Base-by-base conservation (phyloP, 495 filamentous ascomycete genomes). In the Annulohypoxylon moriforme region DNA sequence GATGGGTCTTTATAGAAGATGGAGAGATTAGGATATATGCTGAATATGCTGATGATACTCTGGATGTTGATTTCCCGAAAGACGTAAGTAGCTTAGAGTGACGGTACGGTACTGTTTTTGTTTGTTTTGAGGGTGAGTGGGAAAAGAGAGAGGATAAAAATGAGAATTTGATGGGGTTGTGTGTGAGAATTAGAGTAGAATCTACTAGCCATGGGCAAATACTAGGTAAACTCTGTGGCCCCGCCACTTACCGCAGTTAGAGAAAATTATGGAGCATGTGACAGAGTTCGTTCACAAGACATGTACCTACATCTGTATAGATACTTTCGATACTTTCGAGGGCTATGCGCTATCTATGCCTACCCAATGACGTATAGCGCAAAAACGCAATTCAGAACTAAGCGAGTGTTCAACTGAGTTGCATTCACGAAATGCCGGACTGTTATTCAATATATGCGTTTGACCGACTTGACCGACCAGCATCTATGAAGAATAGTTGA, bases 181-280 rank as follows among this genome's bases (percentile, higher is more conserved):
- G 60, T 64, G 67, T 69, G 64, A 62, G 67, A 55, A 33, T 64
- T 47, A 47, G 53, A 31, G 62, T 60, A 47, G 36, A 66, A 66
- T 13, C 36, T 52, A 64, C 56, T 49, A 25, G 18, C 20, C 22
- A 49, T 20, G 18, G 46, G 22, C 46, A 13, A 11, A n/a, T n/a
- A n/a, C n/a, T n/a, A n/a, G n/a, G 18, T 25, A 67, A 68, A 56
- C 64, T 68, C 16, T 59, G 40, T 13, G 29, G 55, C 34, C 33
- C 33, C 55, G 55, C 33, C 33, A 40, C 55, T 18, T 38, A 40
- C 62, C 36, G 36, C 36, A 40, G 36, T 40, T 40, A 40, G 36
- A 40, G 36, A 57, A 53, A 67, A 42, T 68, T 71, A 64, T 74
- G 72, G 72, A 64, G 72, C 68, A 74, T 74, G 72, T 74, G 72